Conservation (phyloP, 306 rosid genomes). For the Medicago arabica region DNA sequence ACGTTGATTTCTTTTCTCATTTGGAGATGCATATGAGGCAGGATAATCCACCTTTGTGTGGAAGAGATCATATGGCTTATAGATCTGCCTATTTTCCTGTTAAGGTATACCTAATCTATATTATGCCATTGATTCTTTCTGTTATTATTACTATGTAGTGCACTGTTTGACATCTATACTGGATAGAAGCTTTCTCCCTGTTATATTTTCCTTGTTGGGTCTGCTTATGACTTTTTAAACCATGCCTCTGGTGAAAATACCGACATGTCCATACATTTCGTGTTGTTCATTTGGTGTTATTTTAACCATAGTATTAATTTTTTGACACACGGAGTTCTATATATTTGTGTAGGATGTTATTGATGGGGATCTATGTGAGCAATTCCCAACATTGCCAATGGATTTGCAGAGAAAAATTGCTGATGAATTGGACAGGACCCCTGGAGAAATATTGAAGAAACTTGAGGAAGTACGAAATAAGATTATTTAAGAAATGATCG, state of each 20-base stretch:
- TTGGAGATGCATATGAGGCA: constrained; percentile 99
- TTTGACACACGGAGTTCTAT: constrained; percentile 20
- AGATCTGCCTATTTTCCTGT: constrained; percentile 97
- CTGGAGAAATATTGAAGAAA: constrained; percentile 91
- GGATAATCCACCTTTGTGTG: constrained; percentile 95
- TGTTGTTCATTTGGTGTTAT: constrained; percentile 21
- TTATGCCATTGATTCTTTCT: constrained; percentile 28
- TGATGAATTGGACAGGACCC: constrained; percentile 92
- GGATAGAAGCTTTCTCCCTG: neutral
- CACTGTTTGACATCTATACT: constrained; percentile 22
- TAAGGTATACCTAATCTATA: constrained; percentile 63
- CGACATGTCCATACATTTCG: neutral
- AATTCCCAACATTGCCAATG: constrained; percentile 89
- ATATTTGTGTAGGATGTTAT: constrained; percentile 79
- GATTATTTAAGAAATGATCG: constrained; percentile 65
- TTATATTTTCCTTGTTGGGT: constrained; percentile 17
- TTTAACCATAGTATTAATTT: neutral
- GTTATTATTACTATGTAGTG: constrained; percentile 14
- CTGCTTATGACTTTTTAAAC: neutral
- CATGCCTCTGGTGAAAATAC: neutral
- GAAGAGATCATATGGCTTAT: constrained; percentile 98
- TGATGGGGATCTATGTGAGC: constrained; percentile 99
- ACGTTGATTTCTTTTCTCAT: constrained; percentile 96
- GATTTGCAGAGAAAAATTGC: constrained; percentile 98
- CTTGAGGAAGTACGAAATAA: constrained; percentile 93